A percentile compares a stretch with the other conserved stretches of the same genome.
phyloP scores from a whole-genome alignment of 2,329 filamentous ascomycete genomes.

The Helicocarpus griseus region DNA sequence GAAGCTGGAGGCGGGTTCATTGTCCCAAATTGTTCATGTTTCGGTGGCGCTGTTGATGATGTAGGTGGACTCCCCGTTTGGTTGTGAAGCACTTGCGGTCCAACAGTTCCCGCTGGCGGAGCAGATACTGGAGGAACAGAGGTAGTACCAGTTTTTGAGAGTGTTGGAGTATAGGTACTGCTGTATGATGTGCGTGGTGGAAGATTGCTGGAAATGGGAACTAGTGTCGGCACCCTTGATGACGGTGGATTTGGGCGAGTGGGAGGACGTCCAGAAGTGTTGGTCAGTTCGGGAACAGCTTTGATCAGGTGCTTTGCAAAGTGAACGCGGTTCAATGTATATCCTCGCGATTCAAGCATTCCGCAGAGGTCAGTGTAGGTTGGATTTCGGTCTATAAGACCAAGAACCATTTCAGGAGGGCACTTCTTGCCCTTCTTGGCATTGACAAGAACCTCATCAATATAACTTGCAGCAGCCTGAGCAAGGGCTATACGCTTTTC shows the following conservation, averaged over 20 bases:
- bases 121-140: neutral
- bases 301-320: constrained; percentile 43
- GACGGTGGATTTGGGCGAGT: neutral
- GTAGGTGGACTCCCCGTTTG: neutral
- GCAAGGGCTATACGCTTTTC: constrained; percentile 41
- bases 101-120: neutral
- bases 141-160: neutral
- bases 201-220: neutral
- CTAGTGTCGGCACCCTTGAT: neutral
- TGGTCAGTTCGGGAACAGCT: constrained; percentile 19
- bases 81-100: neutral
- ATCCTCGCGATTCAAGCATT: constrained; percentile 39
- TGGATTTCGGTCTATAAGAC: constrained; percentile 44
- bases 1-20: neutral
- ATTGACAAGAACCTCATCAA: constrained; percentile 27
- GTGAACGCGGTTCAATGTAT: constrained; percentile 41
- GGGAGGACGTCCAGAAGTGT: constrained; percentile 1
- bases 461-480: constrained; percentile 38
- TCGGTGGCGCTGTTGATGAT: neutral
- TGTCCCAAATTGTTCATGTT: neutral
- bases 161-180: neutral
- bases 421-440: constrained; percentile 32
- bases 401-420: constrained; percentile 31
- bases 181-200: neutral
- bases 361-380: constrained; percentile 48